Evolutionary conservation across 2,329 filamentous ascomycete genomes (phyloP).

Genomic region (Epichloe coenophiala): DNA sequence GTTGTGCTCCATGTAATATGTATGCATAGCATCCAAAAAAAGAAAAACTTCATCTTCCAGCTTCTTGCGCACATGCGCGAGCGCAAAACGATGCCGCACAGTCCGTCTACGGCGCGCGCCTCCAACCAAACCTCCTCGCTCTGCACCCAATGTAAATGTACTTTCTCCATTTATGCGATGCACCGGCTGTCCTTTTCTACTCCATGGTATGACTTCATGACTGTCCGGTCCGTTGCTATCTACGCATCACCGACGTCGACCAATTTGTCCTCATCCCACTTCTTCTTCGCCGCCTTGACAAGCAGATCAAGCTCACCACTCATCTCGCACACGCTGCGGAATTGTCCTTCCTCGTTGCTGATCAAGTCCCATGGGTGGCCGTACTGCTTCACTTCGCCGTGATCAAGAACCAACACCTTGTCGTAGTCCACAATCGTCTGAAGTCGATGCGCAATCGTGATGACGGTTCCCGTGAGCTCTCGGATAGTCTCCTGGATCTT

Average conservation of each 20-base stretch:
- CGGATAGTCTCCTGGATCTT: constrained; percentile 96
- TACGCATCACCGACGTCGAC: constrained; percentile 17
- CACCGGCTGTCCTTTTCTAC: background rate
- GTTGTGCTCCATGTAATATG: background rate
- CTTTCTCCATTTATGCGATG: too few species aligned
- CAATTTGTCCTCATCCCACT: constrained; percentile 27
- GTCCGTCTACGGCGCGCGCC: background rate
- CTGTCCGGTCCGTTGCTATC: background rate
- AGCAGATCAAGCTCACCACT: constrained; percentile 43
- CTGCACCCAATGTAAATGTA: too few species aligned
- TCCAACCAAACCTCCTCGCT: too few species aligned
- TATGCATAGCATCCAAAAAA: background rate
- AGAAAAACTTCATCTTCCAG: constrained; percentile 4
- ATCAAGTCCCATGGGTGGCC: constrained; percentile 81
- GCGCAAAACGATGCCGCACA: background rate
- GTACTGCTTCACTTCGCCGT: constrained; percentile 75
- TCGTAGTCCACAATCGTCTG: constrained; percentile 98
- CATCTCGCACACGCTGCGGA: constrained; percentile 51
- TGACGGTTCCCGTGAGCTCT: constrained; percentile 84
- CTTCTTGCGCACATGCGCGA: background rate
- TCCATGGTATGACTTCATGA: background rate
- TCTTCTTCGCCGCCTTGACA: constrained; percentile 41
- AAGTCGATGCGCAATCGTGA: constrained; percentile 90
- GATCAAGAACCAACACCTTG: constrained; percentile 88
- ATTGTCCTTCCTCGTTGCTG: constrained; percentile 51